phyloP scores from a whole-genome alignment of 1,284 basidiomycete genomes.

The Melampsora occidentalis region DNA sequence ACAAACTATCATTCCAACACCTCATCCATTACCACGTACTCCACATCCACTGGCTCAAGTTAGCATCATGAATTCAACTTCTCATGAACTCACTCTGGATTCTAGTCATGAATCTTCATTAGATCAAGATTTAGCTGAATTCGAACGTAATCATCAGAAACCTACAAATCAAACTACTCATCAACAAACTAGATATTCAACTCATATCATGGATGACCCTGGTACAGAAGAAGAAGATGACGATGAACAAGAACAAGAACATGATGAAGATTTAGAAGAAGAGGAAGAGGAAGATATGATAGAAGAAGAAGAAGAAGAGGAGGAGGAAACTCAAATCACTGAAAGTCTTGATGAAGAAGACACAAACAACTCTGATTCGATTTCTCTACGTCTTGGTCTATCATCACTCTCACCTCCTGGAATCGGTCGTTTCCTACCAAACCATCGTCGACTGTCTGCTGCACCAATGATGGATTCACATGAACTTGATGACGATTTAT shows the following conservation, averaged over 20 bases:
- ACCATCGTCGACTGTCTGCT: slow-evolving; percentile 25
- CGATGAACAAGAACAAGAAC: neutral
- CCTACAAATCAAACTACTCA: neutral
- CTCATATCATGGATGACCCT: slow-evolving; percentile 19
- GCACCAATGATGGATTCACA: slow-evolving; percentile 1
- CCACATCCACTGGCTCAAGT: slow-evolving; percentile 41
- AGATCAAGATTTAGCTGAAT: slow-evolving; percentile 31
- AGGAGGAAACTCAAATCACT: slow-evolving; percentile 2
- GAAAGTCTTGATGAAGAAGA: slow-evolving; percentile 1
- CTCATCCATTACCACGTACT: slow-evolving; percentile 1
- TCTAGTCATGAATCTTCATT: neutral
- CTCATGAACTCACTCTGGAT: slow-evolving; percentile 21
- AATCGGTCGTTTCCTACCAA: slow-evolving; percentile 21
- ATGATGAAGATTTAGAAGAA: neutral
- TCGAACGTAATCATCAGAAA: slow-evolving; percentile 21
- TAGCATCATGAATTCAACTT: slow-evolving; percentile 39
- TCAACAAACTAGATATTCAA: neutral
- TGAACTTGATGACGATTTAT: slow-evolving; percentile 22
- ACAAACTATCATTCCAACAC: neutral
- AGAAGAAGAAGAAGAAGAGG: slow-evolving; percentile 30
- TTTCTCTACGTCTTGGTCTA: slow-evolving; percentile 28
- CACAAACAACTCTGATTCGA: neutral
- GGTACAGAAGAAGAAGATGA: slow-evolving; percentile 27
- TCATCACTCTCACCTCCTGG: slow-evolving; percentile 43
- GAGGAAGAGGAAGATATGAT: slow-evolving; percentile 22